These are phyloP conservation scores for Ruellia speciosa DNA, from an alignment of 305 asterid species.

Conservation along the genomic window DNA sequence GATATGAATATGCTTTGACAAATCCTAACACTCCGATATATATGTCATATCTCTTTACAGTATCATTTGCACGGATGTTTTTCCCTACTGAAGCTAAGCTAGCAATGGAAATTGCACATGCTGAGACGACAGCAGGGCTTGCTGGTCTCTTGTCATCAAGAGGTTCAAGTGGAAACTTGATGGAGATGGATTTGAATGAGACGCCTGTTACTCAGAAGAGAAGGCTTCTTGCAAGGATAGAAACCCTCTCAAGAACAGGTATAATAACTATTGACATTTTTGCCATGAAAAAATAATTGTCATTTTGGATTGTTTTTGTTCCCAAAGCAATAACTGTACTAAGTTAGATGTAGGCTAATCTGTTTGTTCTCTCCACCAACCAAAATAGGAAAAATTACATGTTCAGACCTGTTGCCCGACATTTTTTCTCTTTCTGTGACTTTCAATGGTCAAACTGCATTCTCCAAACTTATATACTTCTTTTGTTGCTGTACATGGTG, in stretches of 20 bases:
- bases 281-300: too few species aligned
- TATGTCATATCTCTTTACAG: slow-evolving; percentile 30
- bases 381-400: too few species aligned
- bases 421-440: too few species aligned
- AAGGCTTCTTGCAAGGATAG: slow-evolving; percentile 45
- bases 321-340: too few species aligned
- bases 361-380: too few species aligned
- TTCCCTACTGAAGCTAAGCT: slow-evolving; percentile 78
- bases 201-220: slow-evolving; percentile 42
- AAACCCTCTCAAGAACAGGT: slow-evolving; percentile 65
- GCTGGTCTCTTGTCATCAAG: slow-evolving; percentile 42
- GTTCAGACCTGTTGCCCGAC: too few species aligned
- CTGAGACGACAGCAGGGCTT: slow-evolving; percentile 50
- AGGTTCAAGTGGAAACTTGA: slow-evolving; percentile 51
- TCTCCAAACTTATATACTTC: background rate
- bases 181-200: slow-evolving; percentile 71
- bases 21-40: background rate
- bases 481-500: slow-evolving; percentile 15
- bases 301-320: too few species aligned
- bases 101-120: slow-evolving; percentile 72
- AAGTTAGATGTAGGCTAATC: too few species aligned
- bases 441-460: background rate
- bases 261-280: slow-evolving; percentile 3
- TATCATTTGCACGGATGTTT: slow-evolving; percentile 61
- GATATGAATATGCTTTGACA: background rate